These are phyloP conservation scores for Pyrus communis DNA, from an alignment of 306 rosid species.

Conservation along the genomic window DNA sequence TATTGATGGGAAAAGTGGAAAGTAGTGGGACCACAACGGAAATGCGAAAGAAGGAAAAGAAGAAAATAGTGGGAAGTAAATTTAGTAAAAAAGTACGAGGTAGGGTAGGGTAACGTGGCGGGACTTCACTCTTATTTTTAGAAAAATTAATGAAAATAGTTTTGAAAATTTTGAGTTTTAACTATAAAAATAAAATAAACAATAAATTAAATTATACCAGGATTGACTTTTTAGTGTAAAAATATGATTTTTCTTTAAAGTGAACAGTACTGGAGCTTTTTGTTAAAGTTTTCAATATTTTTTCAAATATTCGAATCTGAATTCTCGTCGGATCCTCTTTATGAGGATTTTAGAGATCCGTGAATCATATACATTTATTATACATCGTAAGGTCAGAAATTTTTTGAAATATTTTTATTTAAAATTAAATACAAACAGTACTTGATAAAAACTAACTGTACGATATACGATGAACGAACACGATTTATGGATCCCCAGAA, in stretches of 20 bases:
- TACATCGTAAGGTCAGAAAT: accelerated
- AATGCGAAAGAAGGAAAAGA: not conserved
- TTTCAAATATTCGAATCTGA: too few relatives aligned
- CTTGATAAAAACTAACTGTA: accelerated
- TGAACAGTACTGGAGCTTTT: too few relatives aligned
- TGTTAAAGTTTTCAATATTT: too few relatives aligned
- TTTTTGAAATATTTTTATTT: too few relatives aligned
- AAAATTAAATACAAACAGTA: too few relatives aligned
- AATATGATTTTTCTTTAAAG: too few relatives aligned
- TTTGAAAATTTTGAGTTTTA: too few relatives aligned
- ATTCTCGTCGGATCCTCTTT: accelerated
- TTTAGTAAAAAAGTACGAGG: not conserved
- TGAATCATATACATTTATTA: accelerated
- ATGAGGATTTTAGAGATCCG: accelerated
- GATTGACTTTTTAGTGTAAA: too few relatives aligned
- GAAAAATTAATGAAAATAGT: too few relatives aligned
- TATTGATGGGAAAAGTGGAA: not conserved
- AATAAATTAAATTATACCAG: too few relatives aligned
- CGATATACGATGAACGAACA: too few relatives aligned
- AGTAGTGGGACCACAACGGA: not conserved
- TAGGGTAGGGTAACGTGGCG: not conserved
- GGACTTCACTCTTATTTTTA: not conserved
- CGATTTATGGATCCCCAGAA: accelerated
- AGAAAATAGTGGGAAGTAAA: not conserved
- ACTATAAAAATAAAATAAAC: too few relatives aligned